A percentile compares a stretch with the other conserved stretches of the same genome.
Conservation (phyloP, 495 filamentous ascomycete species). For the Daldinia loculata region DNA sequence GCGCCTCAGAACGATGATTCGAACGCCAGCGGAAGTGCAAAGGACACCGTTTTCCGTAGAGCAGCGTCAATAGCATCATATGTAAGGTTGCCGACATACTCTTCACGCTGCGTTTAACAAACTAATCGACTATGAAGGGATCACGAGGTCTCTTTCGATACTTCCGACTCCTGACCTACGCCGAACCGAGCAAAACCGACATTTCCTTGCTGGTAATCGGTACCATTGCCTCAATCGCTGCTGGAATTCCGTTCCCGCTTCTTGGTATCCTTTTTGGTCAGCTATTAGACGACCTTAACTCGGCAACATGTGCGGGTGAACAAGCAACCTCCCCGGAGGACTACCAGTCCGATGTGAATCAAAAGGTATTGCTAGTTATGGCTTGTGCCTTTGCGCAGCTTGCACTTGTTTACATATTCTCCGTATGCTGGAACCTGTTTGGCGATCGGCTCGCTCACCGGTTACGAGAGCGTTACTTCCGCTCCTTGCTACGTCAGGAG, state of each 20-base stretch:
- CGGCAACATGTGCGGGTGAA: constrained; percentile 57
- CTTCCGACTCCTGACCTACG: constrained; percentile 49
- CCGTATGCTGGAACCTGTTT: constrained; percentile 66
- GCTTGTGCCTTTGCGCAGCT: constrained; percentile 71
- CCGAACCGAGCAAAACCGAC: constrained; percentile 54
- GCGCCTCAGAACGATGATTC: constrained; percentile 9
- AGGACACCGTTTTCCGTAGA: constrained; percentile 11
- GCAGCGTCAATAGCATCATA: constrained; percentile 16
- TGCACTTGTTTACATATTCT: constrained; percentile 64
- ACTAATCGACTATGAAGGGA: constrained; percentile 19
- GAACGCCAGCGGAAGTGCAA: constrained; percentile 5
- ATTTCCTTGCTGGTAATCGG: constrained; percentile 60
- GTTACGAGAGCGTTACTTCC: constrained; percentile 66
- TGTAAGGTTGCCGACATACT: constrained; percentile 19
- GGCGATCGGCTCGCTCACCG: constrained; percentile 69
- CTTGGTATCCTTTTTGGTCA: constrained; percentile 74
- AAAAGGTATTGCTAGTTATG: constrained; percentile 67
- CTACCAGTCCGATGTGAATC: constrained; percentile 59
- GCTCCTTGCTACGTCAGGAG: constrained; percentile 66
- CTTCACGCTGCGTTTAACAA: not conserved
- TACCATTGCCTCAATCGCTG: constrained; percentile 62
- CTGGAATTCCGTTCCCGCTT: constrained; percentile 73
- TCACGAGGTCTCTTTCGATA: constrained; percentile 45
- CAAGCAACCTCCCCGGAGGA: constrained; percentile 28
- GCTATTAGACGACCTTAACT: constrained; percentile 72